phyloP scores from a whole-genome alignment of 148 eudicot species.

The Euryodendron excelsum region DNA sequence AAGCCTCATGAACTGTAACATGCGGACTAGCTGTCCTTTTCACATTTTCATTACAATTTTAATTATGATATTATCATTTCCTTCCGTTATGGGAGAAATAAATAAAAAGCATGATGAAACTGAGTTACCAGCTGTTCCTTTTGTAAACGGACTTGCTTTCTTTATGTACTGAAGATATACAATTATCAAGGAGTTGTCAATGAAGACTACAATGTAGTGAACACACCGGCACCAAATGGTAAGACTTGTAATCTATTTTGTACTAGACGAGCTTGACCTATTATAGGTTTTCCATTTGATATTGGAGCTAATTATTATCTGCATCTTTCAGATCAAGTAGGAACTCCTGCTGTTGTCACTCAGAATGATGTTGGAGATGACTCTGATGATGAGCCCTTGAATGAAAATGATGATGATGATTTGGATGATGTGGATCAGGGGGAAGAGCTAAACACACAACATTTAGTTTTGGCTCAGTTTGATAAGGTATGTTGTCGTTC shows the following conservation, averaged over 20 bases:
- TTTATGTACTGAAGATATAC: constrained; percentile 55
- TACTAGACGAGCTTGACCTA: constrained; percentile 13
- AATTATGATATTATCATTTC: neutral
- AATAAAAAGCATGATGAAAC: neutral
- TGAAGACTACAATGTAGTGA: constrained; percentile 80
- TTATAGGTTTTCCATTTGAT: constrained; percentile 13
- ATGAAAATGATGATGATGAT: constrained; percentile 89
- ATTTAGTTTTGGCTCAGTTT: constrained; percentile 93
- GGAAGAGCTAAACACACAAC: constrained; percentile 90
- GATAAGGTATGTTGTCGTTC: constrained; percentile 64
- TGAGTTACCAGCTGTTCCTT: neutral
- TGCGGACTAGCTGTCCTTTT: neutral
- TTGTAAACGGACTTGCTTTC: constrained; percentile 20
- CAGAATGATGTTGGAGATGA: constrained; percentile 65
- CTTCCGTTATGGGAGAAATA: neutral
- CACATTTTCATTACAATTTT: neutral
- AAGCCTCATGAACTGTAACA: neutral
- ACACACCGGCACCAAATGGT: constrained; percentile 87
- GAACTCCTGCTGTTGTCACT: constrained; percentile 62
- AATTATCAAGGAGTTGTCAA: constrained; percentile 79
- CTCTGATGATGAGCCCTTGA: constrained; percentile 87
- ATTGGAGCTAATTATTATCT: constrained; percentile 17
- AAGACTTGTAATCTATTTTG: constrained; percentile 25
- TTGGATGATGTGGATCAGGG: constrained; percentile 83
- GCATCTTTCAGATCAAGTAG: constrained; percentile 60